These are phyloP conservation scores for Sugiyamaella novakii DNA, from an alignment of 1,139 yeast genomes.

Conservation along the genomic window DNA sequence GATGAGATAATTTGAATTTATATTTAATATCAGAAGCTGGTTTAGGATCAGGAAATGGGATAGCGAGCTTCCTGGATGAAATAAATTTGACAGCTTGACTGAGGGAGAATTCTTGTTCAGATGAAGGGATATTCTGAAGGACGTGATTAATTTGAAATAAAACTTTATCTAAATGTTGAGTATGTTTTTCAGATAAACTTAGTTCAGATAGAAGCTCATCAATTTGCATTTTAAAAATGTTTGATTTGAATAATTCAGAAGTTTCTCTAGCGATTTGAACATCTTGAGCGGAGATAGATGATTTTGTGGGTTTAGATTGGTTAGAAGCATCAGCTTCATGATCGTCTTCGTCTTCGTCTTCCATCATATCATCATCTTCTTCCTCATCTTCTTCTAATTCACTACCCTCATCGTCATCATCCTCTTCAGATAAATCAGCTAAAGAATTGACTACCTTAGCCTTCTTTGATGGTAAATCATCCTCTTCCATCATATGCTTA, in stretches of 20 bases:
- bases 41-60: constrained; percentile 72
- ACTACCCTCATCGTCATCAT: constrained; percentile 19
- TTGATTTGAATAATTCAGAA: constrained; percentile 89
- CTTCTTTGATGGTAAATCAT: constrained; percentile 14
- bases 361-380: constrained; percentile 25
- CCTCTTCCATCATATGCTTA: not conserved
- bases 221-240: constrained; percentile 89
- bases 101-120: constrained; percentile 55
- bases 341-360: constrained; percentile 24
- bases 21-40: constrained; percentile 68
- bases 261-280: constrained; percentile 91
- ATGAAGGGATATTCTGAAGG: constrained; percentile 62
- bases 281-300: constrained; percentile 67
- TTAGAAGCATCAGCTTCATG: constrained; percentile 21
- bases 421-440: constrained; percentile 17
- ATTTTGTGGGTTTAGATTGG: constrained; percentile 10
- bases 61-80: constrained; percentile 67
- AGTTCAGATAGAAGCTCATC: constrained; percentile 86
- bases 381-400: constrained; percentile 26
- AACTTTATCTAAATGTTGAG: constrained; percentile 69
- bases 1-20: constrained; percentile 68
- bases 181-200: constrained; percentile 67
- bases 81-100: constrained; percentile 52
- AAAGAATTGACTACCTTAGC: constrained; percentile 14
- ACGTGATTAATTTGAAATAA: constrained; percentile 74